A percentile compares a stretch with the other conserved stretches of the same genome.
phyloP scores from a whole-genome alignment of 2,329 filamentous ascomycete genomes.

The Penicillium psychrosexuale region DNA sequence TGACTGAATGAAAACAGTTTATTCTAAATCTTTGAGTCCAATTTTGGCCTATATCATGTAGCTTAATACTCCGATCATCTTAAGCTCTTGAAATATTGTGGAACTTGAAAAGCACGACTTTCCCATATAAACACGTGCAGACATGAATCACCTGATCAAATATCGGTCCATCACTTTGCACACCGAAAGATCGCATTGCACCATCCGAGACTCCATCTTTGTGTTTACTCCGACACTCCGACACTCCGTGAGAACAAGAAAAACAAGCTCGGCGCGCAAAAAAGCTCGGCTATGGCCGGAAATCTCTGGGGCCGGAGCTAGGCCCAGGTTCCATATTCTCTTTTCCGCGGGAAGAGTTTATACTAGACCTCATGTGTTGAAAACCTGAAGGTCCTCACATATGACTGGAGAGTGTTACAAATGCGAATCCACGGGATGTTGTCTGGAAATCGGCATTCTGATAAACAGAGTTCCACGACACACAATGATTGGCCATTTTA shows the following conservation, averaged over 20 bases:
- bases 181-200: conserved; percentile 3
- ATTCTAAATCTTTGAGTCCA: not conserved
- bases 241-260: not conserved
- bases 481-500: conserved; percentile 13
- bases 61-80: not conserved
- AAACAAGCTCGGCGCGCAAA: conserved; percentile 7
- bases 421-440: not conserved
- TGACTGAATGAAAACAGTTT: not conserved
- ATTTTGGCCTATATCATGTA: no score
- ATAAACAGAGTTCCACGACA: conserved; percentile 3
- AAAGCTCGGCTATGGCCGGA: conserved; percentile 22
- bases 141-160: not conserved
- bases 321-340: conserved; percentile 7
- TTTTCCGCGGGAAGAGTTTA: conserved; percentile 18
- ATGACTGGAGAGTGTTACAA: not conserved
- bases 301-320: conserved; percentile 21
- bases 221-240: conserved; percentile 6
- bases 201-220: not conserved
- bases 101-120: not conserved
- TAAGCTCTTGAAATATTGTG: not conserved
- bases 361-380: not conserved
- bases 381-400: not conserved
- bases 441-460: conserved; percentile 13
- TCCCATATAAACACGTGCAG: no score
- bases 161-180: not conserved